phyloP scores from a whole-genome alignment of 148 eudicot genomes.

The Fallopia convolvulus region DNA sequence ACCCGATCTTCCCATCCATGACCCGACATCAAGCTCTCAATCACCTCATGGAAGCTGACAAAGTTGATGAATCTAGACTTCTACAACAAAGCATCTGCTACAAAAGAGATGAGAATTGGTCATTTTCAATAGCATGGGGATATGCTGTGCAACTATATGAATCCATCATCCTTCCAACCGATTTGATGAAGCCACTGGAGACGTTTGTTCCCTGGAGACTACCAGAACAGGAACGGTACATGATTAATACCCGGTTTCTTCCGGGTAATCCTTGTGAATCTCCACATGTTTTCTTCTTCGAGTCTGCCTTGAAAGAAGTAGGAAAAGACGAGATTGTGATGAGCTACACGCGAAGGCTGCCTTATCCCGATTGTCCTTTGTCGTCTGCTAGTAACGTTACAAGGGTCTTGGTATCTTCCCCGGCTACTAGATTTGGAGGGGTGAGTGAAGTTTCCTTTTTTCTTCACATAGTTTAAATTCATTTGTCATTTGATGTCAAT shows the following conservation, averaged over 20 bases:
- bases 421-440: constrained; percentile 24
- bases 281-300: constrained; percentile 46
- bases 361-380: constrained; percentile 18
- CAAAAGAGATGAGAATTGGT: constrained; percentile 32
- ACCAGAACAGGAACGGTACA: constrained; percentile 23
- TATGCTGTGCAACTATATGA: constrained; percentile 48
- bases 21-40: constrained; percentile 28
- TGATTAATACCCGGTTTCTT: constrained; percentile 44
- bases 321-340: constrained; percentile 19
- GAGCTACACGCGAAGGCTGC: constrained; percentile 27
- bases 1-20: constrained; percentile 51
- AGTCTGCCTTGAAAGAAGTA: constrained; percentile 20
- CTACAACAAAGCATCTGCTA: constrained; percentile 65
- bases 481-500: neutral
- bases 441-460: constrained; percentile 18
- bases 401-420: constrained; percentile 39
- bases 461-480: neutral
- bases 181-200: constrained; percentile 38
- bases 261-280: constrained; percentile 35
- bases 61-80: constrained; percentile 32
- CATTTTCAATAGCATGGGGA: constrained; percentile 61
- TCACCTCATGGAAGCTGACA: constrained; percentile 47
- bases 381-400: constrained; percentile 19
- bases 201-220: constrained; percentile 49
- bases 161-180: constrained; percentile 29